A percentile compares a stretch with the other conserved stretches of the same genome.
Conservation (phyloP, 306 rosid species). For the Gastrolobium bilobum region DNA sequence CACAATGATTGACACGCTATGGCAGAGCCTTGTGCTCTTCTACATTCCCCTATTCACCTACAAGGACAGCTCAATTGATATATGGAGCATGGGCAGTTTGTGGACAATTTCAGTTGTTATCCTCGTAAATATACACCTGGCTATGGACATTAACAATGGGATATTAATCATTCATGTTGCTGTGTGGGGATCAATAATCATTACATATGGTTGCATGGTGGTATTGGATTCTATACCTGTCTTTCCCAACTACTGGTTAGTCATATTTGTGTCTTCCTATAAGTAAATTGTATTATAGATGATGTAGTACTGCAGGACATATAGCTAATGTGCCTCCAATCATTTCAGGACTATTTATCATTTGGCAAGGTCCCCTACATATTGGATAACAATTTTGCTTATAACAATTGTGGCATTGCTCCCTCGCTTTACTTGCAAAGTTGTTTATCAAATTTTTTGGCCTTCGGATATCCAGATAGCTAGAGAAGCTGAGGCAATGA, state of each 20-base stretch:
- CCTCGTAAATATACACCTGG: slow-evolving; percentile 84
- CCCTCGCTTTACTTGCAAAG: slow-evolving; percentile 76
- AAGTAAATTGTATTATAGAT: slow-evolving; percentile 19
- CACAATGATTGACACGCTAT: slow-evolving; percentile 82
- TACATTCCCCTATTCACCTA: slow-evolving; percentile 73
- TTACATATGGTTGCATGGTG: slow-evolving; percentile 77
- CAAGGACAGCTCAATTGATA: slow-evolving; percentile 76
- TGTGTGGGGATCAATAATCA: slow-evolving; percentile 86
- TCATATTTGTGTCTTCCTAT: slow-evolving; percentile 1
- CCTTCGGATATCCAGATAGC: slow-evolving; percentile 87
- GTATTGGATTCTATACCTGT: slow-evolving; percentile 79
- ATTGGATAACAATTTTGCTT: slow-evolving; percentile 77
- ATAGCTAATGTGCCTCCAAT: slow-evolving; percentile 45
- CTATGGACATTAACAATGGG: slow-evolving; percentile 83
- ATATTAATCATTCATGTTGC: slow-evolving; percentile 68
- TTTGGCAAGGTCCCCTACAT: slow-evolving; percentile 67
- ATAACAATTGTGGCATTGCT: slow-evolving; percentile 71
- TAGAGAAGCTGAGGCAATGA: slow-evolving; percentile 67
- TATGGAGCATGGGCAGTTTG: slow-evolving; percentile 90
- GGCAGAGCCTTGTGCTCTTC: slow-evolving; percentile 92
- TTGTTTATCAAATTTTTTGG: slow-evolving; percentile 65
- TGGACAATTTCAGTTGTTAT: slow-evolving; percentile 89
- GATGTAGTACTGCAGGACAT: slow-evolving; percentile 1
- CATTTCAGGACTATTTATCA: slow-evolving; percentile 76
- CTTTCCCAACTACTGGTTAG: slow-evolving; percentile 85